Evolutionary conservation across 2,329 filamentous ascomycete species (phyloP), one percentile per base, ranked within the genome.

Genomic region (Hypoxylon rubiginosum): DNA sequence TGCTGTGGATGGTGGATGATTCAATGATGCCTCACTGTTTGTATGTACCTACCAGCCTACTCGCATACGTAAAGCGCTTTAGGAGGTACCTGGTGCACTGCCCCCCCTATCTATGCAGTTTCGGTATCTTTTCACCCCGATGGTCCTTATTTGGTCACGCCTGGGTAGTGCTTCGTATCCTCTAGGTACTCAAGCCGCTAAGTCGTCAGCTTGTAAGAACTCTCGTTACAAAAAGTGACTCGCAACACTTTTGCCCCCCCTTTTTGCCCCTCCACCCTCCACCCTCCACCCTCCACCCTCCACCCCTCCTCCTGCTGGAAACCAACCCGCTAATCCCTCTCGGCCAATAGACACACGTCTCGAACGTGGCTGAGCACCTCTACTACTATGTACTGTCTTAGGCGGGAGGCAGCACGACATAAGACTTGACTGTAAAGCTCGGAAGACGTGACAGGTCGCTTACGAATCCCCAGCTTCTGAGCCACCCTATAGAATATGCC

Each of bases 71-170:
- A 49, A 58, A 41, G 60, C 52, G 48, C 41, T 11, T 21, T 48
- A 17, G 43, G n/a, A 48, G 52, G 46, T 56, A 62, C 41, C 39
- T 43, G 5, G 43, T 30, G 62, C 62, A 64, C 56, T n/a, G 62
- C 62, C 62, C 45, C 46, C n/a, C n/a, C n/a, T n/a, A 19, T 55
- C 36, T 46, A 34, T 46, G 58, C 43, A 28, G 57, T 61, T 65
- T 60, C 62, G 62, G 62, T 50, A 53, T 57, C 62, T 64, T 49
- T 28, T 2, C 46, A 57, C 46, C 46, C 62, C 62, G 62, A 61
- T 48, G 24, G 26, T 4, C 41, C n/a, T n/a, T 17, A 4, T 3
- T 41, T 7, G n/a, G n/a, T n/a, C n/a, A n/a, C n/a, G n/a, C n/a
- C n/a, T n/a, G n/a, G n/a, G n/a, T n/a, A n/a, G 32, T 19, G 7